A percentile compares a stretch with the other conserved stretches of the same genome.
These are phyloP conservation scores for Cardamine occulta DNA, from an alignment of 345 rosid genomes.

Conservation along the genomic window DNA sequence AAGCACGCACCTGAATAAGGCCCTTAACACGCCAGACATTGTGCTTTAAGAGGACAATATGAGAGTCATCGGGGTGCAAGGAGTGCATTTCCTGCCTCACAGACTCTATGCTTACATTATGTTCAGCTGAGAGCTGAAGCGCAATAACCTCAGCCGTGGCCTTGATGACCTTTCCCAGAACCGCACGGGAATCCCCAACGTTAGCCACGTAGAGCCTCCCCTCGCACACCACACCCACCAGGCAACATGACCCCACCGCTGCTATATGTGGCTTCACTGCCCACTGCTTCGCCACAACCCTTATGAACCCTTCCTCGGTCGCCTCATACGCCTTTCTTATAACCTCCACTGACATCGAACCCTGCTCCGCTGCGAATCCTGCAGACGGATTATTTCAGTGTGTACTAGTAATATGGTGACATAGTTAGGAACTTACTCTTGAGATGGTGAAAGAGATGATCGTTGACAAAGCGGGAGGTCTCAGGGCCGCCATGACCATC, in stretches of 20 bases:
- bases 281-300: conserved; percentile 86
- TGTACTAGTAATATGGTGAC: not conserved
- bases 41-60: conserved; percentile 79
- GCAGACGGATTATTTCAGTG: conserved; percentile 11
- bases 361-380: conserved; percentile 81
- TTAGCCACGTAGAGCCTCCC: conserved; percentile 85
- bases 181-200: conserved; percentile 95
- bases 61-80: conserved; percentile 84
- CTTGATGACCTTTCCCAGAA: conserved; percentile 76
- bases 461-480: conserved; percentile 83
- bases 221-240: conserved; percentile 74
- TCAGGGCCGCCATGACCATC: conserved; percentile 99
- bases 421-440: conserved; percentile 59
- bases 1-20: conserved; percentile 84
- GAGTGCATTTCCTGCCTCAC: conserved; percentile 88
- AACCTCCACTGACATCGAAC: conserved; percentile 79
- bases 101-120: conserved; percentile 83
- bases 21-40: conserved; percentile 99
- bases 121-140: conserved; percentile 89
- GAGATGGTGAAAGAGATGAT: conserved; percentile 86
- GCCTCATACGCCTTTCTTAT: conserved; percentile 85
- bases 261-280: conserved; percentile 88
- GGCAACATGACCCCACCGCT: conserved; percentile 96
- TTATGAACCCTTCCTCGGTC: conserved; percentile 89
- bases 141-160: conserved; percentile 89